Evolutionary conservation across 495 filamentous ascomycete genomes (phyloP).

Genomic region (Astrocystis sublimbata): DNA sequence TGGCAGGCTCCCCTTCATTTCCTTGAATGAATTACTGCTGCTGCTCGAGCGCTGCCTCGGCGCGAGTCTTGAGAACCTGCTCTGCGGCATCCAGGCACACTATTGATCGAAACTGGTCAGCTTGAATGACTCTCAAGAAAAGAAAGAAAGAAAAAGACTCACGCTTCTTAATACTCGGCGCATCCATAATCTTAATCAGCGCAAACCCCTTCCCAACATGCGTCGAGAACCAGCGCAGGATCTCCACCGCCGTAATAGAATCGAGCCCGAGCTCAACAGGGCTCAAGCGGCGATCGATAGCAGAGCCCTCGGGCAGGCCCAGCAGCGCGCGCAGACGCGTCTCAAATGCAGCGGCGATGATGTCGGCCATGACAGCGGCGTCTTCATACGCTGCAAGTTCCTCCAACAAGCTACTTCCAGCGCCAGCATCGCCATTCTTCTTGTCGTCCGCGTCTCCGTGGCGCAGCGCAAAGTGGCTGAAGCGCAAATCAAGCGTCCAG

Average conservation of each 20-base stretch:
- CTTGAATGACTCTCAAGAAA: not conserved
- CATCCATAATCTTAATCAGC: conserved; percentile 46
- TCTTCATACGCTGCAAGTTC: conserved; percentile 23
- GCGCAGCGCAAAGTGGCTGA: conserved; percentile 35
- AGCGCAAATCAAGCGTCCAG: conserved; percentile 46
- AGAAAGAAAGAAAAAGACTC: conserved; percentile 15
- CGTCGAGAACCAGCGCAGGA: conserved; percentile 61
- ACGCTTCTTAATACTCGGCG: conserved; percentile 30
- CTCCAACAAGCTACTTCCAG: conserved; percentile 26
- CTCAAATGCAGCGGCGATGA: conserved; percentile 29
- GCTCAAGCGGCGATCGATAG: conserved; percentile 27
- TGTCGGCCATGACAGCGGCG: conserved; percentile 17
- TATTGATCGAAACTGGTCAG: not conserved
- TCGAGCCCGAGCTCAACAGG: conserved; percentile 58
- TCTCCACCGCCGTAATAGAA: conserved; percentile 63
- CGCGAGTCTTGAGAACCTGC: conserved; percentile 13
- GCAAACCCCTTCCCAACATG: conserved; percentile 43
- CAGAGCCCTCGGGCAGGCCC: conserved; percentile 27
- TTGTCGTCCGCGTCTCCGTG: not conserved
- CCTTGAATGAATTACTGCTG: too few relatives aligned
- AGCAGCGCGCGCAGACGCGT: conserved; percentile 33
- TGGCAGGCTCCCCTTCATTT: too few relatives aligned
- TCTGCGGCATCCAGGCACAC: conserved; percentile 26
- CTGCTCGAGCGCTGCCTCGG: too few relatives aligned
- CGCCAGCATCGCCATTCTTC: not conserved